Percentiles rank a stretch among this genome's conserved stretches.
Conservation (phyloP, 2,329 filamentous ascomycete species). For the Coniosporium tulheliwenetii region DNA sequence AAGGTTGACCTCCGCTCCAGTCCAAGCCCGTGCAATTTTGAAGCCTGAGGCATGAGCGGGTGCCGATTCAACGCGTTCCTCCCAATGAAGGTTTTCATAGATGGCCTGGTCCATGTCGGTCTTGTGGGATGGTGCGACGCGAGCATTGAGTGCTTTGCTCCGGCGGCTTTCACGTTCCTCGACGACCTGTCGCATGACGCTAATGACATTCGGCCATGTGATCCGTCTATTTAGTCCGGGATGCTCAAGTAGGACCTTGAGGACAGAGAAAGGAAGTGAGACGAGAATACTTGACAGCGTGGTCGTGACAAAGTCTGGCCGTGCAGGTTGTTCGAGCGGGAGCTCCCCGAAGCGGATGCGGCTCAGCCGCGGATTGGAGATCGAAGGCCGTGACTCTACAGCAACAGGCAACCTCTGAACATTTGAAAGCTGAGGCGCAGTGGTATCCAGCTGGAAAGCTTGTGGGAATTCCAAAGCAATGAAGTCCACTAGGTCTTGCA, state of each 20-base stretch:
- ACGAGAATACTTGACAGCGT: conserved; percentile 51
- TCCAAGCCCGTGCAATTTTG: not conserved
- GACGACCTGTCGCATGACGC: conserved; percentile 24
- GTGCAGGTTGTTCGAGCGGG: conserved; percentile 22
- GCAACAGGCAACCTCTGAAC: conserved; percentile 29
- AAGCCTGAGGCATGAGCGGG: conserved; percentile 8
- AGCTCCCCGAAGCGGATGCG: conserved; percentile 60
- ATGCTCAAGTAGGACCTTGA: conserved; percentile 52
- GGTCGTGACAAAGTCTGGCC: conserved; percentile 20
- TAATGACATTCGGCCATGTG: conserved; percentile 20
- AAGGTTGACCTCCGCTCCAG: not conserved
- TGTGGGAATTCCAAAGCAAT: conserved; percentile 43
- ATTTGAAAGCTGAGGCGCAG: conserved; percentile 29
- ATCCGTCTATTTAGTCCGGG: conserved; percentile 33
- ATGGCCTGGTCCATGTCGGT: not conserved
- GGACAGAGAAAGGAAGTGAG: conserved; percentile 51
- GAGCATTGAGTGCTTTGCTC: conserved; percentile 13
- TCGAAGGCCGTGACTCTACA: conserved; percentile 17
- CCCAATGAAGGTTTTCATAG: conserved; percentile 9
- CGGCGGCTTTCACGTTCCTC: conserved; percentile 26
- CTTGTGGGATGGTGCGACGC: conserved; percentile 1
- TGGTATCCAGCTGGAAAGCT: conserved; percentile 43
- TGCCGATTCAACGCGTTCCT: conserved; percentile 14
- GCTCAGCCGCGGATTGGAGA: conserved; percentile 38
- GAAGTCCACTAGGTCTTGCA: conserved; percentile 42